A percentile compares a stretch with the other conserved stretches of the same genome.
These are phyloP conservation scores for Cryptosporidium felis DNA, from an alignment of 169 alveolate genomes.

Conservation along the genomic window DNA sequence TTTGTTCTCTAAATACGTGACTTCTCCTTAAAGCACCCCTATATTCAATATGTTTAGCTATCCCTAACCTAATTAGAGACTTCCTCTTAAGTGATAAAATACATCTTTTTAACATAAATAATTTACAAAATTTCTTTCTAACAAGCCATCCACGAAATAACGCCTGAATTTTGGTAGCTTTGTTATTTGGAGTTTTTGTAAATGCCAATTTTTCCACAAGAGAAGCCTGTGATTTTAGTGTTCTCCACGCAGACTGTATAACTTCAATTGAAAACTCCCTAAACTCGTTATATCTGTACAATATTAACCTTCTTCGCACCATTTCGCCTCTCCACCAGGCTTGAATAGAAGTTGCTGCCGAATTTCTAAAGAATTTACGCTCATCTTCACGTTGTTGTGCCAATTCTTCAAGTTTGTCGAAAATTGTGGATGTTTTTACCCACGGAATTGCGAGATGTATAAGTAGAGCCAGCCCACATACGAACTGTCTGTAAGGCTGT, in stretches of 20 bases:
- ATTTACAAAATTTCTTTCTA: constrained; percentile 28
- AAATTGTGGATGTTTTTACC: constrained; percentile 69
- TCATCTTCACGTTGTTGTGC: constrained; percentile 68
- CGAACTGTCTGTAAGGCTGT: constrained; percentile 25
- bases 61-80: constrained; percentile 37
- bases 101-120: constrained; percentile 61
- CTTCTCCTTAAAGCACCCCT: constrained; percentile 70
- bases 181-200: constrained; percentile 64
- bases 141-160: constrained; percentile 65
- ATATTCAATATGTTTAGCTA: constrained; percentile 66
- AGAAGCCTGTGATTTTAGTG: constrained; percentile 58
- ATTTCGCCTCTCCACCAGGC: constrained; percentile 73
- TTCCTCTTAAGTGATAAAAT: constrained; percentile 38
- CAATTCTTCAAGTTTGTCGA: constrained; percentile 55
- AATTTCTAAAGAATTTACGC: constrained; percentile 44
- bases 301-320: constrained; percentile 55
- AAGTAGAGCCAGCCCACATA: constrained; percentile 54
- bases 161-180: constrained; percentile 65
- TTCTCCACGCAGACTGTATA: constrained; percentile 70
- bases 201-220: constrained; percentile 66
- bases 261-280: constrained; percentile 64
- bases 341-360: constrained; percentile 65
- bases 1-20: constrained; percentile 67
- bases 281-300: constrained; percentile 45
- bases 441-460: constrained; percentile 63